Base-by-base conservation (phyloP, 2,329 filamentous ascomycete species). In the Neofusicoccum sp. region DNA sequence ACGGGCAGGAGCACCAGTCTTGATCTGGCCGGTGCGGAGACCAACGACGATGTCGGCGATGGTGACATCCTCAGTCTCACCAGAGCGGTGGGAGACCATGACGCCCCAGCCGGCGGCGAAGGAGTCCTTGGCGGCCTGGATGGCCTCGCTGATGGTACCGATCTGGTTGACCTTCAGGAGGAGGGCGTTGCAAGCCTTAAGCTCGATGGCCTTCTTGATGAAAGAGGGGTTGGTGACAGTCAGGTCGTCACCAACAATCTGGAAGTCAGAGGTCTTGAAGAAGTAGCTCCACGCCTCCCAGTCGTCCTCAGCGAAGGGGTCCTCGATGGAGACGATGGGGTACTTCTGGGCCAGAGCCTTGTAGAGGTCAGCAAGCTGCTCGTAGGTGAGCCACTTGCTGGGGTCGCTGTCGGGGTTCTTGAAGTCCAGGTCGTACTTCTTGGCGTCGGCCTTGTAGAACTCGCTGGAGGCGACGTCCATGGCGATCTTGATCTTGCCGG, bases 241-340 rank as follows among this genome's bases (percentile, higher is more conserved):
- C 87, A 99, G 83, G 79, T 99, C 95, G 78, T 99, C 95, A 84
- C 89, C 95, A 71, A 99, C 95, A 78, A 99, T 93, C 87, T 99
- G 95, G 86, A 96, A 93, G 82, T 97, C 89, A 77, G 92, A 93
- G 74, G 92, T 95, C 91, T 97, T 97, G 90, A 90, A 97, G 90
- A 98, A 99, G 89, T 98, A 97, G 88, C 92, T 96, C 95, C 95
- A 99, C 67, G 95, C 95, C 88, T 98, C 94, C 95, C 95, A 99
- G 86, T 99, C 95, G 76, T 98, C 95, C 88, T 99, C 95, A 69
- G 92, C 94, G 83, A 99, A 99, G 78, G 95, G 95, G 80, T 99
- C 95, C 85, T 99, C 95, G 74, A 99, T 98, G 81, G 88, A 92
- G 83, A 98, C 92, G 76, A 99, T 99, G 75, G 95, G 94, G 85